Evolutionary conservation across 345 rosid species (phyloP).

Genomic region (Psidium friedrichsthalianum): DNA sequence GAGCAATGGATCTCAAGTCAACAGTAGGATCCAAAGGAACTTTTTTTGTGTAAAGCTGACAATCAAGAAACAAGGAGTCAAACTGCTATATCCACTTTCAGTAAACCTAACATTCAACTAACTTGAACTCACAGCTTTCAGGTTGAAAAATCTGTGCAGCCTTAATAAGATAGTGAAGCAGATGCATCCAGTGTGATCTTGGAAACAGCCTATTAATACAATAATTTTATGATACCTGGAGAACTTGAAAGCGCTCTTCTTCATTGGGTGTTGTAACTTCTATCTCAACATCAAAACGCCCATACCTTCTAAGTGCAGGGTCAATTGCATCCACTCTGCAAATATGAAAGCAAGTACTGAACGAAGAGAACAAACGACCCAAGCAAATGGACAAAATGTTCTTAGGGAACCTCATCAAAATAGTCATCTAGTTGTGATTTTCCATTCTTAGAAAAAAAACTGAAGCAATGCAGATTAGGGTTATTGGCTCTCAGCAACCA

Average conservation of each 20-base stretch:
- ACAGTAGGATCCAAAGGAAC: slow-evolving; percentile 40
- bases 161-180: not conserved
- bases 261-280: slow-evolving; percentile 84
- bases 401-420: not conserved
- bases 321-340: slow-evolving; percentile 68
- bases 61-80: not conserved
- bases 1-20: slow-evolving; percentile 58
- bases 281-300: slow-evolving; percentile 75
- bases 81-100: not conserved
- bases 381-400: not conserved
- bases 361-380: not conserved
- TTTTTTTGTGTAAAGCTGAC: slow-evolving; percentile 73
- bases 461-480: not conserved
- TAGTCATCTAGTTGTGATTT: not conserved
- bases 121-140: not conserved
- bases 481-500: not conserved
- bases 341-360: not conserved
- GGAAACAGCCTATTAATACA: not conserved
- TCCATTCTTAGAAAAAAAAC: not conserved
- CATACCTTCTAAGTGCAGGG: slow-evolving; percentile 70
- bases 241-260: slow-evolving; percentile 66
- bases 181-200: not conserved
- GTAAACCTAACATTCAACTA: not conserved
- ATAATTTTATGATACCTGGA: slow-evolving; percentile 39
- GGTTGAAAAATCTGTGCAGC: not conserved